Evolutionary conservation across 768 basidiomycete species (phyloP).

Genomic region (Baorangia bicolor): DNA sequence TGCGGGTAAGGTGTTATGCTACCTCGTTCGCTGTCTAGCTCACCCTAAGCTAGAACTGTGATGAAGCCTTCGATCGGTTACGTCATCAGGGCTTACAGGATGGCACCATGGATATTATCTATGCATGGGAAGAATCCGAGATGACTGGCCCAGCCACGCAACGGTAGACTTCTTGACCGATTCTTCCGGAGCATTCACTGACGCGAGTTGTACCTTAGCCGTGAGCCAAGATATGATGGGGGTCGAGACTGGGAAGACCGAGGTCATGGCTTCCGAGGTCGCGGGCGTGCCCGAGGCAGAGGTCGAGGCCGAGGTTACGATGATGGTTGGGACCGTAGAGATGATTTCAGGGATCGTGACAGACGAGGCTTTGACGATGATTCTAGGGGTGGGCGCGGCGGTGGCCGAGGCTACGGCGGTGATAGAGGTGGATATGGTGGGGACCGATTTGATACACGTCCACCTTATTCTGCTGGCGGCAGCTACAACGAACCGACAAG

Average conservation of each 20-base stretch:
- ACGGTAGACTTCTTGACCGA: slow-evolving; percentile 29
- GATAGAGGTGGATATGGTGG: slow-evolving; percentile 45
- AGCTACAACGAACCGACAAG: slow-evolving; percentile 28
- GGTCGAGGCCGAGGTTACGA: slow-evolving; percentile 37
- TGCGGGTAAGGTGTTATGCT: slow-evolving; percentile 50
- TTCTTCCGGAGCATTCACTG: background rate
- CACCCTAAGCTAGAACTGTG: slow-evolving; percentile 54
- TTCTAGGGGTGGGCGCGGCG: slow-evolving; percentile 35
- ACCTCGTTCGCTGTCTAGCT: slow-evolving; percentile 4
- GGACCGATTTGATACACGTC: slow-evolving; percentile 44
- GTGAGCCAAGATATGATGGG: slow-evolving; percentile 36
- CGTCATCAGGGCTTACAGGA: slow-evolving; percentile 78
- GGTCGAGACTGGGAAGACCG: slow-evolving; percentile 50
- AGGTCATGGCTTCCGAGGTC: slow-evolving; percentile 40
- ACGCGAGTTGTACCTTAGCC: slow-evolving; percentile 15
- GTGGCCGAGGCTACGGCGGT: slow-evolving; percentile 37
- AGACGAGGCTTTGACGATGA: slow-evolving; percentile 38
- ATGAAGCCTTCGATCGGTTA: slow-evolving; percentile 76
- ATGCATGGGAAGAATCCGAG: slow-evolving; percentile 78
- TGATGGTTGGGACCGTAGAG: slow-evolving; percentile 47
- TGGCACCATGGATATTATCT: slow-evolving; percentile 84
- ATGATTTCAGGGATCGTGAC: slow-evolving; percentile 42
- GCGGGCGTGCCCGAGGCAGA: slow-evolving; percentile 39
- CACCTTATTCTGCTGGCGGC: slow-evolving; percentile 31
- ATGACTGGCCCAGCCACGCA: slow-evolving; percentile 46